phyloP scores from a whole-genome alignment of 2,329 filamentous ascomycete genomes.

The Diaporthe vaccinii region DNA sequence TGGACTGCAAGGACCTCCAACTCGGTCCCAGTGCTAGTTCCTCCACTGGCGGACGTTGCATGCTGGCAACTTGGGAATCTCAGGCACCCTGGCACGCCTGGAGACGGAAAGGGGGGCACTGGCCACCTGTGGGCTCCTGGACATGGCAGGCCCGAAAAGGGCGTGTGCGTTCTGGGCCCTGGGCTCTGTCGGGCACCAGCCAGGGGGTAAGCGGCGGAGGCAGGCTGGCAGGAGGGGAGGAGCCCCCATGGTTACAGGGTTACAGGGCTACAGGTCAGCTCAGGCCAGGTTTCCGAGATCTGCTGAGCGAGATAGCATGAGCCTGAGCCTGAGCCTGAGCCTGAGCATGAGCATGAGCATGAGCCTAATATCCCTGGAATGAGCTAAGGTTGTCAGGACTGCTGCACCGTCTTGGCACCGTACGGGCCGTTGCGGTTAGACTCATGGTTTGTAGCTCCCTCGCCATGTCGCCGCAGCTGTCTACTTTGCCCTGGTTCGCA shows the following conservation, averaged over 20 bases:
- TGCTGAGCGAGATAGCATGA: slow-evolving; percentile 24
- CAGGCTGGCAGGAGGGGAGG: background rate
- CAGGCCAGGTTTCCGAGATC: slow-evolving; percentile 26
- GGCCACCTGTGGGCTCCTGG: slow-evolving; percentile 30
- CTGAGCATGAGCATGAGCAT: slow-evolving; percentile 14
- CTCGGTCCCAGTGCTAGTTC: background rate
- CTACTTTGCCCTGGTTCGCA: slow-evolving; percentile 21
- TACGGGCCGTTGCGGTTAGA: slow-evolving; percentile 35
- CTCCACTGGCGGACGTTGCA: slow-evolving; percentile 4
- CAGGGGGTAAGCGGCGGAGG: background rate
- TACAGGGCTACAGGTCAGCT: background rate
- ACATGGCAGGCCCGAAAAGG: slow-evolving; percentile 33
- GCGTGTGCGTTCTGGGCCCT: slow-evolving; percentile 28
- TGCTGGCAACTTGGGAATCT: slow-evolving; percentile 12
- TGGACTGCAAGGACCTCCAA: background rate
- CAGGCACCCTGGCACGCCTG: background rate
- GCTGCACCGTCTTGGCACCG: slow-evolving; percentile 29
- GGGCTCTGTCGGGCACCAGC: slow-evolving; percentile 15
- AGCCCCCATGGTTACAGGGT: background rate
- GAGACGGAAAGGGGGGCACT: slow-evolving; percentile 20
- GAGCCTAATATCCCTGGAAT: slow-evolving; percentile 7
- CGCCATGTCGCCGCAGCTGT: too few species aligned
- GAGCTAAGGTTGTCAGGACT: slow-evolving; percentile 29
- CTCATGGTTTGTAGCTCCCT: background rate
- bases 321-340: slow-evolving; percentile 16